Base-by-base conservation (phyloP, 805 yeast genomes). In the Sugiyamaella mastotermitis region DNA sequence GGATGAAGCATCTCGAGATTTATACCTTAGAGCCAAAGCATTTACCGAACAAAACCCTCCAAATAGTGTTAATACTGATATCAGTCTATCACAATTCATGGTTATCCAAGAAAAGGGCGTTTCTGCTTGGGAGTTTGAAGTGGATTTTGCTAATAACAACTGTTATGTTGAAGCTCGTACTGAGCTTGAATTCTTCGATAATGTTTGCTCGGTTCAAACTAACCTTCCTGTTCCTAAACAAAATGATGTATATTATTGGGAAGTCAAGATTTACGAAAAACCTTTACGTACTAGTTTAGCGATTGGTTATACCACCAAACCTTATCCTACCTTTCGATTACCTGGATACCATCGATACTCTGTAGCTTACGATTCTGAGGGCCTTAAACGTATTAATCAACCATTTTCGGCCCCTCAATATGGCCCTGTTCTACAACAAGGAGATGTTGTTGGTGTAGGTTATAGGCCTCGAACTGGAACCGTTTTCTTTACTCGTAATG, bases 381-480 rank as follows among this genome's bases (percentile, higher is more conserved):
- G 97, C 3, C 68, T 73, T 42, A 71, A 94, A 40, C 71, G 97
- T 38, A 71, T 75, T 45, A 86, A 84, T 56, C 84, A 83, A 56
- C 86, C 96, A 4, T 84, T 85, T 50, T 52, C 39, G 22, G 56
- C 60, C 44, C 66, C 66, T 4, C 50, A 58, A 41, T 52, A 64
- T 49, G 61, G 84, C 57, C 44, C 71, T 55, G 43, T 72, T 49
- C 50, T 79, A 52, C 71, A 75, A 24, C 78, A 82, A 47, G 97
- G 97, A 21, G 98, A 92, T 58, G 94, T 92, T 22, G 71, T 92
- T 10, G 98, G 98, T 2, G 75, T 90, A 20, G 98, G 98, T 0
- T 83, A 85, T 55, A 71, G 90, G 43, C 77, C 84, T 2, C 68
- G 86, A 31, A 69, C 84, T 13, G 95, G 97, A 2, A 79, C 95